These are phyloP conservation scores for Liriodendron chinense DNA, from an alignment of 164 flowering plant genomes.

Conservation along the genomic window DNA sequence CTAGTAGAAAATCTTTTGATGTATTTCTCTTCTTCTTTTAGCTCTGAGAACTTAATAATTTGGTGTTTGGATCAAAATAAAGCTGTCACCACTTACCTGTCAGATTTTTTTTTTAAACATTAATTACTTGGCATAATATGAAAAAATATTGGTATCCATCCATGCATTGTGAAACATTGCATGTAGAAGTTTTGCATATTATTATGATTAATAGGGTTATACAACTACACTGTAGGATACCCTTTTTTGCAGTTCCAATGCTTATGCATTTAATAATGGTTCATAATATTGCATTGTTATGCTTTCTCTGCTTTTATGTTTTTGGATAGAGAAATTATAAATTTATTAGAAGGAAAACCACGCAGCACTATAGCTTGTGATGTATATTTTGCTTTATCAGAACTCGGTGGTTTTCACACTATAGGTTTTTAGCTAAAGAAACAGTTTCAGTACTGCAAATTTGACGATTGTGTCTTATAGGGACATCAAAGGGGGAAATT, in stretches of 20 bases:
- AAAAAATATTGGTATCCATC: too few species aligned
- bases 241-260: background rate
- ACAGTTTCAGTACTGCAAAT: background rate
- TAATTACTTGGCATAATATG: too few species aligned
- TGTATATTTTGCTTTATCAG: background rate
- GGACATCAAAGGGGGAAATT: constrained; percentile 96
- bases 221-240: background rate
- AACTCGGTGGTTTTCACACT: background rate
- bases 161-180: too few species aligned
- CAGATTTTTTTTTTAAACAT: too few species aligned
- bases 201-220: too few species aligned
- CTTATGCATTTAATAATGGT: background rate
- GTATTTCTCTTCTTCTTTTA: background rate
- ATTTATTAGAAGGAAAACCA: background rate
- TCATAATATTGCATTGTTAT: background rate
- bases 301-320: background rate
- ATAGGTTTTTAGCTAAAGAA: background rate
- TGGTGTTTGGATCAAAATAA: background rate
- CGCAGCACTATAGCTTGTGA: background rate
- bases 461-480: constrained; percentile 29
- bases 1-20: background rate
- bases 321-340: background rate
- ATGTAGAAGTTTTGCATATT: too few species aligned
- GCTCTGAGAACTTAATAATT: background rate
- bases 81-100: too few species aligned